A percentile compares a stretch with the other conserved stretches of the same genome.
Conservation (phyloP, 2,329 filamentous ascomycete genomes). For the Davidsoniella eucalypti region DNA sequence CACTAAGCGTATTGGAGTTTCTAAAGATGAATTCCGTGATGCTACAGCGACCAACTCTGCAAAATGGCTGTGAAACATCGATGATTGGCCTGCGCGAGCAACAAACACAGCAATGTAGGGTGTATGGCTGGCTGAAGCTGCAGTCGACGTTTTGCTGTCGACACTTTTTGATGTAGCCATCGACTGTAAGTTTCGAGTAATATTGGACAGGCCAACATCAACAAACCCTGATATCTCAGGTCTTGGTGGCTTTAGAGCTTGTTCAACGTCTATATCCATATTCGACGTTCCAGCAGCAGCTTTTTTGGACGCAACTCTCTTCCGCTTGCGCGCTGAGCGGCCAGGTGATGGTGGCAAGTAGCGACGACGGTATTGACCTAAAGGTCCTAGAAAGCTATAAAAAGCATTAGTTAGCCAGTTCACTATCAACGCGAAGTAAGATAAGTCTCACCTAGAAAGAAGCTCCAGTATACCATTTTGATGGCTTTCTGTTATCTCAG, state of each 20-base stretch:
- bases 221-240: conserved; percentile 41
- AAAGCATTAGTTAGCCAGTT: neutral
- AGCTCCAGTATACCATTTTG: conserved; percentile 51
- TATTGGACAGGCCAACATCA: conserved; percentile 47
- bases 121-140: neutral
- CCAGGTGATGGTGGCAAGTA: conserved; percentile 43
- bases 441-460: conserved; percentile 39
- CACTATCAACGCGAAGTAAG: conserved; percentile 1
- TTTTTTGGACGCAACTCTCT: conserved; percentile 22
- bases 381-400: conserved; percentile 41
- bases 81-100: conserved; percentile 37
- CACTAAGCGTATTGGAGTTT: conserved; percentile 37
- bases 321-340: conserved; percentile 38
- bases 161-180: conserved; percentile 16
- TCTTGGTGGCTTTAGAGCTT: conserved; percentile 13
- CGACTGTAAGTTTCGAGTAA: conserved; percentile 41
- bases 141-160: neutral
- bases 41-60: conserved; percentile 37
- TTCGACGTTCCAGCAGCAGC: conserved; percentile 16
- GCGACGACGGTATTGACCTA: conserved; percentile 43
- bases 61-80: conserved; percentile 42
- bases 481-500: conserved; percentile 36
- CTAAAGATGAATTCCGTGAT: conserved; percentile 24
- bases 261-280: neutral
- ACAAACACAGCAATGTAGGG: conserved; percentile 41